Percentiles rank a stretch among this genome's conserved stretches.
phyloP scores from a whole-genome alignment of 2,329 filamentous ascomycete genomes.

The Didymella pomorum region DNA sequence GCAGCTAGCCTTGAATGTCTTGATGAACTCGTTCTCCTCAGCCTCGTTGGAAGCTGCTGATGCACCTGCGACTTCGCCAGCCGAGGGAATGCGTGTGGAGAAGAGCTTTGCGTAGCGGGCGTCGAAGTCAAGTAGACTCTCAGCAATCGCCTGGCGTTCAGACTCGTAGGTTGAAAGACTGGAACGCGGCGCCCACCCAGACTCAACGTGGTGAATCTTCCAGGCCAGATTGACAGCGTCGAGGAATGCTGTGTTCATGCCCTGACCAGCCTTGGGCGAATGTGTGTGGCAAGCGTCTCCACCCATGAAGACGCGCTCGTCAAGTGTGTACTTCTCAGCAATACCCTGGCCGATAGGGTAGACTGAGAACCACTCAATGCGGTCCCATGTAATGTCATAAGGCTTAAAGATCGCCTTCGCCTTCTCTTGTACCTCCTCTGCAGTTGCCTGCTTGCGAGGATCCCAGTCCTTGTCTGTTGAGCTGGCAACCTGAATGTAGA shows the following conservation, averaged over 20 bases:
- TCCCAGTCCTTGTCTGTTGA: constrained; percentile 69
- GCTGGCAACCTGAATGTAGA: constrained; percentile 68
- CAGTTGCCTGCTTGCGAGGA: constrained; percentile 66
- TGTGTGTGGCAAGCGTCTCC: constrained; percentile 72
- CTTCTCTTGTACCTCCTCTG: constrained; percentile 64
- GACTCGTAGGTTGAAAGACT: constrained; percentile 85
- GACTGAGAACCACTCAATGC: constrained; percentile 71
- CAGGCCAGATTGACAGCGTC: constrained; percentile 87
- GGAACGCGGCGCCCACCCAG: constrained; percentile 77
- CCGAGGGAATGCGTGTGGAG: constrained; percentile 77
- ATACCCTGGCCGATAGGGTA: constrained; percentile 73
- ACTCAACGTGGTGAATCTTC: constrained; percentile 93
- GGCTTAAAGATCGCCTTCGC: constrained; percentile 68
- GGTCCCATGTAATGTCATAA: constrained; percentile 69
- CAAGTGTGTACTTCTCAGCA: constrained; percentile 69
- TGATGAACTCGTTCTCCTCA: constrained; percentile 79
- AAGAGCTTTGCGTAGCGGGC: constrained; percentile 90
- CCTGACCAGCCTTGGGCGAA: constrained; percentile 69
- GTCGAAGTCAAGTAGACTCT: constrained; percentile 85
- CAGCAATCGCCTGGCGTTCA: constrained; percentile 84
- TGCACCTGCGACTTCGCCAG: constrained; percentile 75
- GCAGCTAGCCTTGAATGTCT: constrained; percentile 88
- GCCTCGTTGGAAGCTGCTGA: constrained; percentile 56
- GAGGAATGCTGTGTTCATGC: constrained; percentile 68
- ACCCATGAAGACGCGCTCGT: constrained; percentile 72